Evolutionary conservation across 306 rosid genomes (phyloP), one percentile per base, ranked within the genome.

Genomic region (Vigna angularis): DNA sequence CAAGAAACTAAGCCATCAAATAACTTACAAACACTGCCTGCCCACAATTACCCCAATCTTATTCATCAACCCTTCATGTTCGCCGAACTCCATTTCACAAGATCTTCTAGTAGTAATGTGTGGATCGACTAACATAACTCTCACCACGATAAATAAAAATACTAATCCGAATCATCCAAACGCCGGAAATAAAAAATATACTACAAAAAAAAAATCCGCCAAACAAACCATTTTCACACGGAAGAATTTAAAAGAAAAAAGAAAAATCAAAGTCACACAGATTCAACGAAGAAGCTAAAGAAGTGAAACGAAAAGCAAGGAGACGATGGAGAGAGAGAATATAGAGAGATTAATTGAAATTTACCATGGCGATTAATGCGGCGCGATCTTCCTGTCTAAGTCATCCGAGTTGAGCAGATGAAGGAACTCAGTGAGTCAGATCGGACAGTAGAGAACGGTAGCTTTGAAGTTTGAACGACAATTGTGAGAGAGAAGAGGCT

Each of bases 331-430:
- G 66, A 62, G 67, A 61, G 45, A 32, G 67, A 30, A 62, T 30
- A 30, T 18, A 9, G 17, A 78, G 71, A 83, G 82, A 81, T 87
- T 89, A 87, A 89, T 85, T 36, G 26, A 40, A 70, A 67, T 38
- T 87, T 93, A 96, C 99, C 99, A 96, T 96, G 90, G 86, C 85
- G 91, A 90, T 87, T 85, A 85, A 76, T 79, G 80, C 85, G 76
- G 82, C 20, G 87, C 85, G 94, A 91, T 64, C 49, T 64, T 17
- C 9, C 49, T 24, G 55, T 73, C 89, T 88, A 93, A 82, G 92
- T 91, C 99, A 96, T 96, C 98, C 98, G 87, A 92, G 85, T 76
- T 71, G 65, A 70, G 34, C 24, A 82, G 80, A 17, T 3, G 75
- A 77, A 38, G 40, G 53, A 78, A 86, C 91, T 86, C 90, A 42